Percentiles rank a stretch among this genome's conserved stretches.
Conservation (phyloP, 2,329 filamentous ascomycete genomes). For the Ophiosphaerella narmari region DNA sequence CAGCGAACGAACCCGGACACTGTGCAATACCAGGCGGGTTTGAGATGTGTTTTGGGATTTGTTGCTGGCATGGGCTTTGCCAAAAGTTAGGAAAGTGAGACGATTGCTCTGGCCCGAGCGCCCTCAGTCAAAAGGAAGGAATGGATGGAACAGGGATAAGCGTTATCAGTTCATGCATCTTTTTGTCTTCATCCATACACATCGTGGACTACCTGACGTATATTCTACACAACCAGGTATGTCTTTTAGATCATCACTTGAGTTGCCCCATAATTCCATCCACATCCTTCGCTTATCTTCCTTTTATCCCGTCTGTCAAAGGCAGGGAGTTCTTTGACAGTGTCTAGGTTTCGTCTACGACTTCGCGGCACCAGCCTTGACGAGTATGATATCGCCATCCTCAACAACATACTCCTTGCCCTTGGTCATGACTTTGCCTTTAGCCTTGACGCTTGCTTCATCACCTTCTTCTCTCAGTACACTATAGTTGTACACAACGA, state of each 20-base stretch:
- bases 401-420: slow-evolving; percentile 95
- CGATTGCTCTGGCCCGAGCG: no score
- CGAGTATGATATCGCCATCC: slow-evolving; percentile 80
- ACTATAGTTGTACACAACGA: slow-evolving; percentile 87
- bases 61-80: no score
- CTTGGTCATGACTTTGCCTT: slow-evolving; percentile 98
- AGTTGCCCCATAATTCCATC: no score
- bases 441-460: slow-evolving; percentile 85
- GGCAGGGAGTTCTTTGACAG: neutral
- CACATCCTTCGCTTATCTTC: no score
- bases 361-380: slow-evolving; percentile 89
- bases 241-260: no score
- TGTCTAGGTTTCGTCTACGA: slow-evolving; percentile 47
- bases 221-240: no score
- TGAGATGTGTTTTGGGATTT: no score
- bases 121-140: no score
- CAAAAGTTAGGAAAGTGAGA: no score
- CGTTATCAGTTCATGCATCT: neutral
- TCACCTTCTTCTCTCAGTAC: slow-evolving; percentile 84
- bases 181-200: neutral
- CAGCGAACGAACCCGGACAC: no score
- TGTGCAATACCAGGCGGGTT: no score
- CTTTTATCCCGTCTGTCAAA: neutral
- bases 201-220: neutral
- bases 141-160: no score